Evolutionary conservation across 495 filamentous ascomycete genomes (phyloP), one percentile per base, ranked within the genome.

Genomic region (Penicillium silybi): DNA sequence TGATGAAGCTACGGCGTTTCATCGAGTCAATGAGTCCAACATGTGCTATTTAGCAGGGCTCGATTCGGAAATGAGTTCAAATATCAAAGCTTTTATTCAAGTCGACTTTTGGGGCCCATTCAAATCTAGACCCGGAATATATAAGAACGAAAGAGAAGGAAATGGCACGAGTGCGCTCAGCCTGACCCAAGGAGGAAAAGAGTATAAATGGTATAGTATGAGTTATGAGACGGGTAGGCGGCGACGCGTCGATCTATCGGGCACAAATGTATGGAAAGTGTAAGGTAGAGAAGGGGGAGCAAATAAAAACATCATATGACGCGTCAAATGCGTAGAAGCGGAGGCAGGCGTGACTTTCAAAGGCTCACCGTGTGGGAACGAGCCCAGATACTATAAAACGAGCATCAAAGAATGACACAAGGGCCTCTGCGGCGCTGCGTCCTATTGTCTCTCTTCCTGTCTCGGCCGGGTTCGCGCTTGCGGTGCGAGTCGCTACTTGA

Each of bases 371-470:
- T 32, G 29, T 13, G 11, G 29, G n/a, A n/a, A n/a, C n/a, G n/a
- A 11, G 29, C 11, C 9, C 29, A 32, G 29, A 13, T 32, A 15
- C 1, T 32, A 1, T 15, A 10, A 32, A 32, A 29, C 11, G 26
- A 13, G 29, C 13, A 42, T 67, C 61, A 77, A 45, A 77, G 63
- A 53, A 77, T 73, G 35, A 76, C 69, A 64, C 74, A 77, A 16
- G 71, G 67, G 7, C 64, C 63, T 44, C 65, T 62, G 17, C 72
- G 70, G 50, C 50, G 54, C 25, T 57, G 57, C 39, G 64, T 62
- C 35, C 57, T 54, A 40, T 60, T 64, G 10, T 70, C 61, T 40
- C 56, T 54, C 58, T 70, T 73, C 17, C 68, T 56, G 23, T 71
- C 67, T 44, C 61, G 52, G 17, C 63, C 59, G 40, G 63, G 54